These are phyloP conservation scores for Fraxinus nigra DNA, from an alignment of 305 asterid species.

Conservation along the genomic window DNA sequence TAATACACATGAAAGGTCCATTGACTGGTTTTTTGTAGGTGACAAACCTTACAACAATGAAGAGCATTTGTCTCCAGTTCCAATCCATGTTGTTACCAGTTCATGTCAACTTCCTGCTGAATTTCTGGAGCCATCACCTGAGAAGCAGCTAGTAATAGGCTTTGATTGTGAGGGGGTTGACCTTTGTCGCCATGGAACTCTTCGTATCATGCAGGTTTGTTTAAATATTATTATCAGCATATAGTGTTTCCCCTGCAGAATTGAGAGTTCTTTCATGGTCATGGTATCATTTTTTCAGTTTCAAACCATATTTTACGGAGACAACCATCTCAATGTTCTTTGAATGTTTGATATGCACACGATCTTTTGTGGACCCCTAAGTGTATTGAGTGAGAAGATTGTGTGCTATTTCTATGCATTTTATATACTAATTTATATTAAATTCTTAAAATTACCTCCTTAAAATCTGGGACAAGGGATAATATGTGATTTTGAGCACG, in stretches of 20 bases:
- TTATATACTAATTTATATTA: slow-evolving; percentile 3
- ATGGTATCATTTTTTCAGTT: background rate
- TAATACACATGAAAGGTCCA: slow-evolving; percentile 14
- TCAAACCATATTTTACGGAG: background rate
- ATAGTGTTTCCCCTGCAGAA: slow-evolving; percentile 11
- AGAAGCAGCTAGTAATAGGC: slow-evolving; percentile 70
- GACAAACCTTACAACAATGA: slow-evolving; percentile 41
- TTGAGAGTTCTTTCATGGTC: background rate
- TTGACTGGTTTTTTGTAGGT: slow-evolving; percentile 41
- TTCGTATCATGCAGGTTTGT: slow-evolving; percentile 90
- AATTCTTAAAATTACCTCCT: background rate
- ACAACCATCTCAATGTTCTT: background rate
- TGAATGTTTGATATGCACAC: background rate
- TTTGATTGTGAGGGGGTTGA: slow-evolving; percentile 98
- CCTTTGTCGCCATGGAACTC: slow-evolving; percentile 89
- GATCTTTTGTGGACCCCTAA: slow-evolving; percentile 15
- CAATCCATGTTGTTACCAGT: slow-evolving; percentile 72
- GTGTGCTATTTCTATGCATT: slow-evolving; percentile 4
- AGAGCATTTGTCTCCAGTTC: slow-evolving; percentile 50
- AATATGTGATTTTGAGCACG: background rate
- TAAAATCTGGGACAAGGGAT: background rate
- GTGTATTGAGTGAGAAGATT: slow-evolving; percentile 15
- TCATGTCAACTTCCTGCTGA: slow-evolving; percentile 86
- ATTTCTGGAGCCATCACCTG: slow-evolving; percentile 82
- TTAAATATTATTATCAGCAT: background rate